These are phyloP conservation scores for Clitoria ternatea DNA, from an alignment of 306 rosid genomes.

Conservation along the genomic window DNA sequence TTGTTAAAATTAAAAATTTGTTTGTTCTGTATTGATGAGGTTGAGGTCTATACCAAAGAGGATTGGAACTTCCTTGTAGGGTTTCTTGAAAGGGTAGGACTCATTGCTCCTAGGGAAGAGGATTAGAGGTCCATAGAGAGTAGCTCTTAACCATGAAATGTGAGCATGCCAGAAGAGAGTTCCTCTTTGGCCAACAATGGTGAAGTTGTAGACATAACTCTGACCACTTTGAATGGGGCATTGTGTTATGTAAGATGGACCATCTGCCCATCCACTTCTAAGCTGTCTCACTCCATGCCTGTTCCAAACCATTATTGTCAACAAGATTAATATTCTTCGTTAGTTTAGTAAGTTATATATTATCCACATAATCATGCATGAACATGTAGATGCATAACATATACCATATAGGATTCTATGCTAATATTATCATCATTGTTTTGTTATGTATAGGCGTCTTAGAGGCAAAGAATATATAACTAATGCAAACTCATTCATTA, in stretches of 20 bases:
- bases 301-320: constrained; percentile 7
- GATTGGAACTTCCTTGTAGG: constrained; percentile 55
- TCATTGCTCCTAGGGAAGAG: constrained; percentile 46
- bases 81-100: constrained; percentile 57
- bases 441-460: background rate
- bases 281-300: constrained; percentile 75
- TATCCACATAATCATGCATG: constrained; percentile 15
- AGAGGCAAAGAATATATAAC: background rate
- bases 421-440: background rate
- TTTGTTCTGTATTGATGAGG: background rate
- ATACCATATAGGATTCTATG: background rate
- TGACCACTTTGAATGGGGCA: constrained; percentile 62
- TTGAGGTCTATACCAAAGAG: constrained; percentile 39
- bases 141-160: constrained; percentile 63
- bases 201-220: constrained; percentile 67
- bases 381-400: background rate
- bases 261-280: constrained; percentile 68
- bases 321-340: background rate
- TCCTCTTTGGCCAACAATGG: constrained; percentile 64
- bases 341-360: background rate
- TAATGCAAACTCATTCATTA: background rate
- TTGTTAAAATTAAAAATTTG: background rate
- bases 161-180: constrained; percentile 75
- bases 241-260: constrained; percentile 70
- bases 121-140: constrained; percentile 62